Evolutionary conservation across 495 filamentous ascomycete genomes (phyloP), one percentile per base, ranked within the genome.

Genomic region (Cetradonia linearis): DNA sequence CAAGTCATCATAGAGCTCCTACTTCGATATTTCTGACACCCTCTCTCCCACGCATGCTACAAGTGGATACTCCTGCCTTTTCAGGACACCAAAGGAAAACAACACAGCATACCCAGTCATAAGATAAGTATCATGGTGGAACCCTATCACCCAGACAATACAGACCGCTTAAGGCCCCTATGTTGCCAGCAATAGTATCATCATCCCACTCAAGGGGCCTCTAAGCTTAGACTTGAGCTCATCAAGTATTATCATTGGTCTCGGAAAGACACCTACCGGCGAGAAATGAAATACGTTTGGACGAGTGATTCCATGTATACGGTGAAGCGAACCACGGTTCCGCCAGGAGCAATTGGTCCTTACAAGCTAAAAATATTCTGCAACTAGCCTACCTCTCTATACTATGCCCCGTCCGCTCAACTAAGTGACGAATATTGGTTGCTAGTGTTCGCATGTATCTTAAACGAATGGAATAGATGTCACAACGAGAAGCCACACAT

Each of bases 341-440:
- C 20, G n/a, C 42, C n/a, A 9, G 23, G n/a, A 46, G 42, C 42
- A 11, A 20, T 69, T 14, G 40, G 56, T 46, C n/a, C 42, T 0
- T 20, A 20, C 23, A 9, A 0, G 25, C 25, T 49, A 2, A 30
- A 30, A n/a, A 30, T 20, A 1, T 49, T 62, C 5, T 62, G 54
- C 33, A 57, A 57, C 20, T 48, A 62, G 34, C 38, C 54, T 9
- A 58, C 60, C 9, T 25, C 27, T 31, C 31, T 62, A 8, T 62
- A 62, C 25, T 62, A 54, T 40, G 27, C 42, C 16, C 25, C 16
- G 1, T 56, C 52, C 18, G 60, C 60, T 62, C 60, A 62, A 25
- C 6, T 1, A 42, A 0, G 1, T 13, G 60, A 34, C 36, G 27
- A 20, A 11, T 57, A 16, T 42, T 30, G 6, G 14, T 18, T n/a